Evolutionary conservation across 202 grass and related monocot species (phyloP), one percentile per base, ranked within the genome.

Genomic region (Miscanthus sacchariflorus): DNA sequence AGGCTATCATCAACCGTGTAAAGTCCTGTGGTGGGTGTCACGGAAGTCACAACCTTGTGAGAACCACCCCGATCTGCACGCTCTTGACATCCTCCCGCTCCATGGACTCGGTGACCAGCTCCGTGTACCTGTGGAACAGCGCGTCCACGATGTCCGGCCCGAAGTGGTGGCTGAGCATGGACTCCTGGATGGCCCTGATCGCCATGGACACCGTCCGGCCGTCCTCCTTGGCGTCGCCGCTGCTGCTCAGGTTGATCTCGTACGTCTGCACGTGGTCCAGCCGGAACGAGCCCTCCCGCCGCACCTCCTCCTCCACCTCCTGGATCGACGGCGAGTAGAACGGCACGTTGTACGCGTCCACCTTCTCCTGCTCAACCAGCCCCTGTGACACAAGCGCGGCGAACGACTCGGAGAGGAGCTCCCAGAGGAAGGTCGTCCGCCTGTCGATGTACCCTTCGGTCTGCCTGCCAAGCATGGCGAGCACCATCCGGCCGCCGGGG

Each of bases 111-210:
- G 85, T 86, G 72, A 99, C 94, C 18, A 99, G 86, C 48, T 93
- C 88, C 2, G 83, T 87, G 79, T 95, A 99, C 83, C 69, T 88
- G 43, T 90, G 83, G 84, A 99, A 97, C 2, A 97, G 88, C 72
- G 76, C 74, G 78, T 97, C 97, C 13, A 93, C 89, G 73, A 92
- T 86, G 28, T 90, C 86, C 3, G 79, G 45, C 5, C 94, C 97
- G 87, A 99, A 97, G 83, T 99, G 94, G 88, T 99, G 94, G 86
- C 84, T 86, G 17, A 99, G 91, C 93, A 99, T 99, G 4, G 97
- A 93, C 83, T 97, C 97, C 76, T 99, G 97, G 80, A 99, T 93
- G 15, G 97, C 93, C 76, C 97, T 92, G 80, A 99, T 91, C 7
- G 93, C 90, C 97, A 90, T 95, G 11, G 97, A 90, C 81, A 95